These are phyloP conservation scores for Trametes polyzona DNA, from an alignment of 1,284 basidiomycete species.

Conservation along the genomic window DNA sequence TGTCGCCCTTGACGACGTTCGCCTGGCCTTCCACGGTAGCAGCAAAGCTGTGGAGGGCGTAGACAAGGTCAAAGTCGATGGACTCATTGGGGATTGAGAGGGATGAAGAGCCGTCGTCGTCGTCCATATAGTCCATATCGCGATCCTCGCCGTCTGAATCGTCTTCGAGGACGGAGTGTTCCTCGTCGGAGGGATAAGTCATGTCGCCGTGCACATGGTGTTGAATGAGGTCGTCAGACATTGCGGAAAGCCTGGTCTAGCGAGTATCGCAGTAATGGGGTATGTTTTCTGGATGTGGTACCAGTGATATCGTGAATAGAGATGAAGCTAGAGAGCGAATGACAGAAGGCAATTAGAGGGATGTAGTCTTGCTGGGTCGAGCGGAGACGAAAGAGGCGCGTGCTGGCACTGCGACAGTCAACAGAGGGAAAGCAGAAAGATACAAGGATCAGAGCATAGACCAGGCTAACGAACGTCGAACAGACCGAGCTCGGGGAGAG, in stretches of 20 bases:
- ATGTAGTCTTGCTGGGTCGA: slow-evolving; percentile 4
- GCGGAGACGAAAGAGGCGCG: slow-evolving; percentile 1
- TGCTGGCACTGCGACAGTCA: slow-evolving; percentile 9
- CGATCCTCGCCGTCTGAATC: slow-evolving; percentile 72
- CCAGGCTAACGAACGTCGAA: slow-evolving; percentile 5
- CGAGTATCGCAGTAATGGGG: neutral
- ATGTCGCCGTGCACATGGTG: slow-evolving; percentile 58
- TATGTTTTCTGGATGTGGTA: neutral
- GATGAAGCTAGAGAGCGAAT: neutral
- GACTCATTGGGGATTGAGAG: slow-evolving; percentile 89
- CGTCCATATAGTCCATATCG: slow-evolving; percentile 67
- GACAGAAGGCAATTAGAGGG: neutral
- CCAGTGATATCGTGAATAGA: too few species aligned
- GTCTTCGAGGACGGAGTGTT: slow-evolving; percentile 78
- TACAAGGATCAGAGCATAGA: neutral
- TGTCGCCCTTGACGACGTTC: slow-evolving; percentile 95
- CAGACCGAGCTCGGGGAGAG: neutral
- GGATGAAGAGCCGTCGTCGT: slow-evolving; percentile 78
- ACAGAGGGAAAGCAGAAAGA: neutral
- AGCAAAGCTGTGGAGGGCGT: slow-evolving; percentile 90
- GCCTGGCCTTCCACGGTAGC: slow-evolving; percentile 97
- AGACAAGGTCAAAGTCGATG: slow-evolving; percentile 90
- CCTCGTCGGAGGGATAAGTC: slow-evolving; percentile 60
- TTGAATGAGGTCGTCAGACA: slow-evolving; percentile 57
- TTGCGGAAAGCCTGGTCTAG: slow-evolving; percentile 14